A percentile compares a stretch with the other conserved stretches of the same genome.
Conservation (phyloP, 306 rosid genomes). For the Prunus mira region DNA sequence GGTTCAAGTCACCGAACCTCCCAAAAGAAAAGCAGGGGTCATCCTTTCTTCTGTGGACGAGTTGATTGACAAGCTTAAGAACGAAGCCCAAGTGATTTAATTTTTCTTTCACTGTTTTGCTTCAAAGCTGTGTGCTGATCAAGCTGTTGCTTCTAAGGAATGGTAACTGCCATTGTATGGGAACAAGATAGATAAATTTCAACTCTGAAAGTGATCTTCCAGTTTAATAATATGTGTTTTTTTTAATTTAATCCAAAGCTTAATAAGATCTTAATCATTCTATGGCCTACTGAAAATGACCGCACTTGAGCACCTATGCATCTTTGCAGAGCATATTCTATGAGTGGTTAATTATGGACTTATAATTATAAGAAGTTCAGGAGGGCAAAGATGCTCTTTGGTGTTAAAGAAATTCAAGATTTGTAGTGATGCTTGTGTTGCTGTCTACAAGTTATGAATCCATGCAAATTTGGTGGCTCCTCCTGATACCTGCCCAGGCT, state of each 20-base stretch:
- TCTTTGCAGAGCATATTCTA: neutral
- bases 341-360: neutral
- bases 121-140: neutral
- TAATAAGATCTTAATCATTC: neutral
- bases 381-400: neutral
- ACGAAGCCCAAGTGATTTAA: slow-evolving; percentile 79
- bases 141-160: slow-evolving; percentile 13
- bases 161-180: neutral
- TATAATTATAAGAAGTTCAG: neutral
- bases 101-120: neutral
- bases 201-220: neutral
- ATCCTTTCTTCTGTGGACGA: slow-evolving; percentile 81
- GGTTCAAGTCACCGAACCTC: slow-evolving; percentile 80
- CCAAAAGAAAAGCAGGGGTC: slow-evolving; percentile 86
- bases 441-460: neutral
- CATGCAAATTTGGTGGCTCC: neutral
- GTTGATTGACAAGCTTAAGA: slow-evolving; percentile 79
- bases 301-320: neutral
- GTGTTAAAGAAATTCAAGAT: neutral
- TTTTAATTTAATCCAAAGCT: neutral
- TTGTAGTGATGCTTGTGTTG: neutral
- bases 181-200: neutral
- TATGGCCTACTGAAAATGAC: neutral
- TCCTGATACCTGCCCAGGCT: neutral
- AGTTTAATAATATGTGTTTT: slow-evolving; percentile 8